A percentile compares a stretch with the other conserved stretches of the same genome.
phyloP scores from a whole-genome alignment of 2,329 filamentous ascomycete species.

The Beauveria medogensis region DNA sequence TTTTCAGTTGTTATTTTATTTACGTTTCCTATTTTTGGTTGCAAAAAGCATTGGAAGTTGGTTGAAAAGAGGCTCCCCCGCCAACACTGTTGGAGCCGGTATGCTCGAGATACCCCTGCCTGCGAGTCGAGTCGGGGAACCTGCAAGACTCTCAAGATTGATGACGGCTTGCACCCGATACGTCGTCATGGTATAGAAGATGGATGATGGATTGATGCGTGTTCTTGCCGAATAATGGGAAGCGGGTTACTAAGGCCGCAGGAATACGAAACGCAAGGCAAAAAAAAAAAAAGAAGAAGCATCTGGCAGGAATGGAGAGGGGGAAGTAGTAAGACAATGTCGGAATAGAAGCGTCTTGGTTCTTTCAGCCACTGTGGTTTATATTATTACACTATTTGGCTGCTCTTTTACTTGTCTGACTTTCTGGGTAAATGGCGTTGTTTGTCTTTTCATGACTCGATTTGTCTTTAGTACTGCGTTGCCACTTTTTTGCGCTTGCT shows the following conservation, averaged over 20 bases:
- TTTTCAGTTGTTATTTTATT: not conserved
- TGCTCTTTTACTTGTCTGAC: not conserved
- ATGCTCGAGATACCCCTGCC: not conserved
- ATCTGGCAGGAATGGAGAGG: not conserved
- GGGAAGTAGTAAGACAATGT: not conserved
- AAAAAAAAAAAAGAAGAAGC: not conserved
- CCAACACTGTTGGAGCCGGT: not conserved
- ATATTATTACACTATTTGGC: not conserved
- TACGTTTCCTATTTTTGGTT: not conserved
- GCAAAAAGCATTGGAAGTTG: not conserved
- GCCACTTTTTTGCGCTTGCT: not conserved
- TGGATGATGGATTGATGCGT: not conserved
- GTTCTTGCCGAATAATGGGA: not conserved
- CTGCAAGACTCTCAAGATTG: not conserved
- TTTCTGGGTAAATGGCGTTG: constrained; percentile 8
- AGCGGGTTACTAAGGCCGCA: not conserved
- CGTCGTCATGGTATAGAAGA: not conserved
- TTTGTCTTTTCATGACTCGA: not conserved
- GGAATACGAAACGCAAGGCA: not conserved
- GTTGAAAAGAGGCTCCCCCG: not conserved
- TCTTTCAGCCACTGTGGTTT: not conserved
- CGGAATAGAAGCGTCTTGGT: not conserved
- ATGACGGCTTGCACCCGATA: not conserved
- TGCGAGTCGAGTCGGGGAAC: not conserved
- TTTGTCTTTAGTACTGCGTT: not conserved